A percentile compares a stretch with the other conserved stretches of the same genome.
Evolutionary conservation across 2,329 filamentous ascomycete species (phyloP).

Genomic region (Xylariomycetidae sp.): DNA sequence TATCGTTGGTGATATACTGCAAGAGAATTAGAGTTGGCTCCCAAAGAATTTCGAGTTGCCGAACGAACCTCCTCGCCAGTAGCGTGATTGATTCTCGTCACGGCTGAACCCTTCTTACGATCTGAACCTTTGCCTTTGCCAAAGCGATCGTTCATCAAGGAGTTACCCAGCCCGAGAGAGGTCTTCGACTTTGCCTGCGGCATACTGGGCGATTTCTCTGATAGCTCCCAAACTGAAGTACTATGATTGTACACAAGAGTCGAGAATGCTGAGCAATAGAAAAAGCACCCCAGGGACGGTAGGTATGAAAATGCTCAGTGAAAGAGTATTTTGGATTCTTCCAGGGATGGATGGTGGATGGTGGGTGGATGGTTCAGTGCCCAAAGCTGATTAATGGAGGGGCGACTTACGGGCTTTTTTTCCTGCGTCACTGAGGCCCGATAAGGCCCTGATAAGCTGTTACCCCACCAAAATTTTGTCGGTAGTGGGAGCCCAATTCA

Average conservation of each 20-base stretch:
- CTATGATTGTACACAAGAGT: too few species aligned
- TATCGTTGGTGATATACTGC: conserved; percentile 84
- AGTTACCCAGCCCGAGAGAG: conserved; percentile 89
- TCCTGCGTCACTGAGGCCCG: conserved; percentile 22
- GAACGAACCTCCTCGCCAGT: conserved; percentile 68
- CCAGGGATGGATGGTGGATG: too few species aligned
- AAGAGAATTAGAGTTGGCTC: conserved; percentile 1
- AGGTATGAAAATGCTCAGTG: too few species aligned
- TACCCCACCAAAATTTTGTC: conserved; percentile 27
- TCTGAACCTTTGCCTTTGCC: conserved; percentile 85
- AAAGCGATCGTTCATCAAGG: conserved; percentile 98
- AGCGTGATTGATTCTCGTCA: conserved; percentile 67
- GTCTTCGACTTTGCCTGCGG: conserved; percentile 85
- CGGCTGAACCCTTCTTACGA: conserved; percentile 62
- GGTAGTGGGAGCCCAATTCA: conserved; percentile 1
- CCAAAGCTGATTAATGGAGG: conserved; percentile 40
- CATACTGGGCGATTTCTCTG: conserved; percentile 38
- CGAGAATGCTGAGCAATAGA: too few species aligned
- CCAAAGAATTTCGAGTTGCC: not conserved
- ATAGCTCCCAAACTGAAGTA: too few species aligned
- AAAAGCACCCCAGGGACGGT: too few species aligned
- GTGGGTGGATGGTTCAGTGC: too few species aligned
- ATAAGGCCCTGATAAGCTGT: conserved; percentile 20
- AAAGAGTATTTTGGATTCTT: too few species aligned
- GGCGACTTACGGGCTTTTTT: conserved; percentile 47